Conservation (phyloP, 257 asterid genomes). For the Penstemon barbatus region DNA sequence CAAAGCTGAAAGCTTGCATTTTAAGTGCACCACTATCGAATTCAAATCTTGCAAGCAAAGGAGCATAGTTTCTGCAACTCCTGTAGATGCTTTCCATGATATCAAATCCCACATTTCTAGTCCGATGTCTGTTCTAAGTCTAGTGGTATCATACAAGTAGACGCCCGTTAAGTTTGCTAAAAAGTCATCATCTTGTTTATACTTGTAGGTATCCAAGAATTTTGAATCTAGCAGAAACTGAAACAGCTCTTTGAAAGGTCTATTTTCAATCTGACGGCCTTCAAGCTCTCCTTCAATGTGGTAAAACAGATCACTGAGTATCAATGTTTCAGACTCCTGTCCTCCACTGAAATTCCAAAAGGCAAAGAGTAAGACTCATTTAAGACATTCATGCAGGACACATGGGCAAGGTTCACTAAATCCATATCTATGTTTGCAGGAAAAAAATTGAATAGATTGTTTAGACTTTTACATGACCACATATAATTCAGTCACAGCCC, state of each 20-base stretch:
- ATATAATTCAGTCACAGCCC: slow-evolving; percentile 4
- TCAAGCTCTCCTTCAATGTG: slow-evolving; percentile 92
- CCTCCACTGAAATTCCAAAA: slow-evolving; percentile 62
- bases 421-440: neutral
- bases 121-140: slow-evolving; percentile 70
- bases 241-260: slow-evolving; percentile 73
- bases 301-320: slow-evolving; percentile 78
- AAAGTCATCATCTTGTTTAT: slow-evolving; percentile 46
- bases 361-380: slow-evolving; percentile 15
- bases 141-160: slow-evolving; percentile 54
- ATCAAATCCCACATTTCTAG: slow-evolving; percentile 74
- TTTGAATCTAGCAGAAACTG: slow-evolving; percentile 65
- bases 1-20: slow-evolving; percentile 76
- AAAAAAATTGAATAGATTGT: neutral
- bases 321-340: slow-evolving; percentile 62
- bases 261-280: slow-evolving; percentile 77
- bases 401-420: slow-evolving; percentile 12
- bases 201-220: slow-evolving; percentile 61
- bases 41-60: slow-evolving; percentile 62
- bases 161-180: slow-evolving; percentile 38
- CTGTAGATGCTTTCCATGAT: slow-evolving; percentile 68
- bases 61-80: slow-evolving; percentile 65
- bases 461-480: neutral
- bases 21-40: slow-evolving; percentile 48
- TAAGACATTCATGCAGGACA: slow-evolving; percentile 4